phyloP scores from a whole-genome alignment of 176 grass and related monocot genomes.

The Musa troglodytarum region DNA sequence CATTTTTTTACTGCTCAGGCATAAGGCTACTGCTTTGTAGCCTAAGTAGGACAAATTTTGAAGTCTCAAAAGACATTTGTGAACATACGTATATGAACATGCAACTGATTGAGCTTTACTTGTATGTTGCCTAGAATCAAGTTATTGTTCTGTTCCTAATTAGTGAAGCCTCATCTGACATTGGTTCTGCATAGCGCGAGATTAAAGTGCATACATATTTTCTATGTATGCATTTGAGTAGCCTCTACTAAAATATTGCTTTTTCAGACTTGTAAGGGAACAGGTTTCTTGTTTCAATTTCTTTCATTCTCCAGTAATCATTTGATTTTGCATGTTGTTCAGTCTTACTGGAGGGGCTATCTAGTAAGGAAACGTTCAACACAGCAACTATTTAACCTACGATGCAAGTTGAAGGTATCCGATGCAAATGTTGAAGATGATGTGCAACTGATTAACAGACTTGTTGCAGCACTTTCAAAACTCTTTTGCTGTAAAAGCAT shows the following conservation, averaged over 20 bases:
- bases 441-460: slow-evolving; percentile 44
- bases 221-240: not conserved
- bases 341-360: slow-evolving; percentile 47
- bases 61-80: too few relatives aligned
- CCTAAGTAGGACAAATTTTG: too few relatives aligned
- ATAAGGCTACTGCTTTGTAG: too few relatives aligned
- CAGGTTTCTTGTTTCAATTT: not conserved
- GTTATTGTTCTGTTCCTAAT: too few relatives aligned
- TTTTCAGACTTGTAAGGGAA: not conserved
- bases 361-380: slow-evolving; percentile 42
- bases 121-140: too few relatives aligned
- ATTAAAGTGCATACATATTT: too few relatives aligned
- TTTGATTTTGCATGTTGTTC: slow-evolving; percentile 2
- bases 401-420: slow-evolving; percentile 32
- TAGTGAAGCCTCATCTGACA: too few relatives aligned
- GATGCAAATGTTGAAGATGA: slow-evolving; percentile 31
- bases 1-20: too few relatives aligned
- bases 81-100: too few relatives aligned
- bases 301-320: not conserved
- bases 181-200: too few relatives aligned
- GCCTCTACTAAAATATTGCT: not conserved
- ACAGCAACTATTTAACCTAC: slow-evolving; percentile 31
- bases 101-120: too few relatives aligned
- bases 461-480: slow-evolving; percentile 34
- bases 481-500: slow-evolving; percentile 33